phyloP scores from a whole-genome alignment of 2,329 filamentous ascomycete species.

The Alternaria triticina region DNA sequence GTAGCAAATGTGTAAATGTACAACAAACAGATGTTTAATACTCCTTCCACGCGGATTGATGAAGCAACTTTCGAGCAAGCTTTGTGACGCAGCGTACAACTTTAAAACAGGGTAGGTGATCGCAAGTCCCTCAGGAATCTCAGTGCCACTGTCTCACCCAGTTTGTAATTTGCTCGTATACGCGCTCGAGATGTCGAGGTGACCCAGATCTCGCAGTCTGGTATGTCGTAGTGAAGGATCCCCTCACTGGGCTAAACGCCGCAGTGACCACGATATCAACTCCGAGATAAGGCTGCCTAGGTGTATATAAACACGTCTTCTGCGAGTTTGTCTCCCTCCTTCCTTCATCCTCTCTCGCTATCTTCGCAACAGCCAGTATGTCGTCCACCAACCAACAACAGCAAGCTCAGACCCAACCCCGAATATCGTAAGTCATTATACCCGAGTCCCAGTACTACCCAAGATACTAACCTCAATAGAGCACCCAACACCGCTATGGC shows the following conservation, averaged over 20 bases:
- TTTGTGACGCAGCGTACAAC: not conserved
- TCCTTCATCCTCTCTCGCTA: not conserved
- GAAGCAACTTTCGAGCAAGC: not conserved
- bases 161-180: not conserved
- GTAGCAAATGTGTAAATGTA: conserved; percentile 11
- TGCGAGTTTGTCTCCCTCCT: not conserved
- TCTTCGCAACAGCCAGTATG: not conserved
- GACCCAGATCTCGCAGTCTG: not conserved
- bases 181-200: not conserved
- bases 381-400: not conserved
- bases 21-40: conserved; percentile 12
- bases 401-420: not conserved
- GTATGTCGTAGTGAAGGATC: not conserved
- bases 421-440: not conserved
- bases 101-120: not conserved
- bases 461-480: not conserved
- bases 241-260: not conserved
- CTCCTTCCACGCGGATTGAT: not conserved
- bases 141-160: not conserved
- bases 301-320: not conserved
- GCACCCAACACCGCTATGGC: not conserved
- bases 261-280: not conserved
- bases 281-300: not conserved
- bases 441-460: not conserved
- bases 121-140: not conserved